Percentiles rank a stretch among this genome's conserved stretches.
phyloP scores from a whole-genome alignment of 139 green algal species.

The Tetradesmus lagerheimii region DNA sequence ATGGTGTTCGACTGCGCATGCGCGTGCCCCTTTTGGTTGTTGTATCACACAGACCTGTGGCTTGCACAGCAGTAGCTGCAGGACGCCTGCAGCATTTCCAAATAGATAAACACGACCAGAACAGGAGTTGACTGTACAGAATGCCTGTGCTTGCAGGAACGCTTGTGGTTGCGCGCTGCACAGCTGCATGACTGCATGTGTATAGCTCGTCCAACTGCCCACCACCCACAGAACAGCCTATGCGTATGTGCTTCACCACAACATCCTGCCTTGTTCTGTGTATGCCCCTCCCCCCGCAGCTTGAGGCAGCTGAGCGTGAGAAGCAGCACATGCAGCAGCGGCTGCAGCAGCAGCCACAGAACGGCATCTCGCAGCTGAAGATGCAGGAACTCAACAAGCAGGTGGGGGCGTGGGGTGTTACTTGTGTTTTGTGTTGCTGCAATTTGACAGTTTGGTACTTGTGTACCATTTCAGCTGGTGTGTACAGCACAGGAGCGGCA shows the following conservation, averaged over 20 bases:
- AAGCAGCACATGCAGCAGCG: conserved; percentile 44
- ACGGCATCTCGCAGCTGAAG: conserved; percentile 14
- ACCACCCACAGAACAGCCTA: too few relatives aligned
- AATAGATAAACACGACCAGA: too few relatives aligned
- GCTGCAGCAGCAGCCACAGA: not conserved
- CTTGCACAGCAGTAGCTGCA: not conserved
- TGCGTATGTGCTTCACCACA: not conserved
- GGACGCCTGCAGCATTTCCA: too few relatives aligned
- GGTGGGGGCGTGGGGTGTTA: not conserved
- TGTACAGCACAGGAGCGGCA: too few relatives aligned
- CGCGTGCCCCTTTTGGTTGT: not conserved
- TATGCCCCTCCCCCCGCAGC: not conserved
- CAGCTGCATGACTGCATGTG: too few relatives aligned
- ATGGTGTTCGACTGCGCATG: too few relatives aligned
- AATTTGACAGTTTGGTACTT: too few relatives aligned
- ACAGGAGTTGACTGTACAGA: too few relatives aligned
- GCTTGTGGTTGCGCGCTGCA: too few relatives aligned
- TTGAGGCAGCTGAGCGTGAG: not conserved
- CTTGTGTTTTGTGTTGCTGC: too few relatives aligned
- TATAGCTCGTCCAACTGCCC: too few relatives aligned
- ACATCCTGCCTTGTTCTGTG: not conserved
- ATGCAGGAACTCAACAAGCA: conserved; percentile 24
- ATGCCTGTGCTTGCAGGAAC: not conserved
- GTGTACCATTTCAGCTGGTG: too few relatives aligned
- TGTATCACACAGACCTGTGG: not conserved